A percentile compares a stretch with the other conserved stretches of the same genome.
Evolutionary conservation across 495 filamentous ascomycete species (phyloP).

Genomic region (Penicillium manginii): DNA sequence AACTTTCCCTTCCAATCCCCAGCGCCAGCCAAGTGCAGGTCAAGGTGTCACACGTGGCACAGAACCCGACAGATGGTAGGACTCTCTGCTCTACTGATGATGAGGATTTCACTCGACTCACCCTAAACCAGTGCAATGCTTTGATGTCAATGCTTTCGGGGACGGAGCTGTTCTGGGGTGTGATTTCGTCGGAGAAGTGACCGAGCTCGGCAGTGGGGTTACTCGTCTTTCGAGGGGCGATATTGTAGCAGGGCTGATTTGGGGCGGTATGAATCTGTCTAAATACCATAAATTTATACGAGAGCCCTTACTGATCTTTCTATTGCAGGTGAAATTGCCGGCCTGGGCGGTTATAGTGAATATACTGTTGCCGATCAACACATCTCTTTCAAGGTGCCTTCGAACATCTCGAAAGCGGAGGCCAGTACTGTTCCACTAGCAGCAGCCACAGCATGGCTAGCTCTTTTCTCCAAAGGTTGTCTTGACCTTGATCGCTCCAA

Average conservation of each 20-base stretch:
- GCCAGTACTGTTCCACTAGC: conserved; percentile 36
- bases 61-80: conserved; percentile 36
- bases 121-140: conserved; percentile 18
- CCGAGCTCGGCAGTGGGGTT: too few species aligned
- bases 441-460: conserved; percentile 32
- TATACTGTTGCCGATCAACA: conserved; percentile 31
- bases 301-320: too few species aligned
- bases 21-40: conserved; percentile 16
- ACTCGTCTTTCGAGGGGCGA: too few species aligned
- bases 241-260: background rate
- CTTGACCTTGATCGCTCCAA: conserved; percentile 24
- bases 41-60: conserved; percentile 34
- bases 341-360: conserved; percentile 8
- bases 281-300: background rate
- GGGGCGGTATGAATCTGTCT: background rate
- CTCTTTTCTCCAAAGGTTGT: conserved; percentile 29
- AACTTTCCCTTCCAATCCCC: conserved; percentile 1
- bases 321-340: conserved; percentile 10
- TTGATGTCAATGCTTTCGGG: conserved; percentile 33
- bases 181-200: conserved; percentile 57
- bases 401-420: conserved; percentile 18
- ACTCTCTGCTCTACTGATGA: background rate
- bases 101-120: background rate
- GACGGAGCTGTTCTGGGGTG: conserved; percentile 48
- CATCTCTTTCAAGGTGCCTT: conserved; percentile 30